A percentile compares a stretch with the other conserved stretches of the same genome.
phyloP scores from a whole-genome alignment of 495 filamentous ascomycete genomes.

The Lichina pygmaea region DNA sequence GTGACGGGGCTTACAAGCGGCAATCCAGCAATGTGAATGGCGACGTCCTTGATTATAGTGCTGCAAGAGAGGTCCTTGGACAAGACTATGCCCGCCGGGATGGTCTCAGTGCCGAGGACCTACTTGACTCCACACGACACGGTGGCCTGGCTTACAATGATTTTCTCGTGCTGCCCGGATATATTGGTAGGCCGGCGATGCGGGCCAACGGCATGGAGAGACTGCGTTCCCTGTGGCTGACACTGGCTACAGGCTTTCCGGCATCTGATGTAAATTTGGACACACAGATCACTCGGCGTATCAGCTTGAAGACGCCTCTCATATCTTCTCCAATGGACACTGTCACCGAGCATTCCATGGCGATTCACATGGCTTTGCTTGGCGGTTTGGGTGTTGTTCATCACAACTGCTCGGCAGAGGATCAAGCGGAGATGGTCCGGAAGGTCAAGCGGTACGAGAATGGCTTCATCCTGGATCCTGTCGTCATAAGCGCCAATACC shows the following conservation, averaged over 20 bases:
- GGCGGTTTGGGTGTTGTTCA: constrained; percentile 94
- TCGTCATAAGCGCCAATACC: constrained; percentile 66
- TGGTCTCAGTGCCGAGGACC: constrained; percentile 56
- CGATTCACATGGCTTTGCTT: constrained; percentile 92
- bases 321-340: constrained; percentile 98
- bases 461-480: constrained; percentile 90
- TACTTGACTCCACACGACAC: constrained; percentile 64
- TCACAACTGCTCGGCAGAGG: constrained; percentile 90
- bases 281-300: constrained; percentile 76
- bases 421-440: constrained; percentile 93
- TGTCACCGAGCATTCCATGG: constrained; percentile 97
- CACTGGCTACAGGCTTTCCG: constrained; percentile 36
- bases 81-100: constrained; percentile 45
- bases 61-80: constrained; percentile 52
- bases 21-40: constrained; percentile 4
- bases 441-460: constrained; percentile 99
- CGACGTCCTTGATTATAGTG: constrained; percentile 24
- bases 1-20: not conserved
- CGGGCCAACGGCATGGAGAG: not conserved
- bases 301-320: constrained; percentile 79
- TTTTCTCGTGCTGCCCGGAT: constrained; percentile 39
- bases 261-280: constrained; percentile 76
- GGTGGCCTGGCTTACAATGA: constrained; percentile 79
- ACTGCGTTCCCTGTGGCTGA: not conserved
- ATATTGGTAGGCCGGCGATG: constrained; percentile 24